A percentile compares a stretch with the other conserved stretches of the same genome.
phyloP scores from a whole-genome alignment of 2,329 filamentous ascomycete genomes.

The Sporothrix inflata region DNA sequence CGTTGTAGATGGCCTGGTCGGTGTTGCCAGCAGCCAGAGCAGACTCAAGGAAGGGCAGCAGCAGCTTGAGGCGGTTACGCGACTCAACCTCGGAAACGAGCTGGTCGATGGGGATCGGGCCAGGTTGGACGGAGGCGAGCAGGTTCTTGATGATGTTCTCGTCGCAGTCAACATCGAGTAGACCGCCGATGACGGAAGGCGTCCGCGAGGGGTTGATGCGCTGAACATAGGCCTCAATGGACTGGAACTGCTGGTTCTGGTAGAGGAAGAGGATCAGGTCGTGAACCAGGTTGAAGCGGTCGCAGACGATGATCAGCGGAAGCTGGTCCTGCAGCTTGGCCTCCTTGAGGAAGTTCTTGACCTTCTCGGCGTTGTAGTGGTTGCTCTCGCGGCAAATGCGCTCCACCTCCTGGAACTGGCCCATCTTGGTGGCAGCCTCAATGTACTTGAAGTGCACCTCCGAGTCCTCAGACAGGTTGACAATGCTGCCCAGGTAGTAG shows the following conservation, averaged over 20 bases:
- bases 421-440: constrained; percentile 91
- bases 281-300: constrained; percentile 99
- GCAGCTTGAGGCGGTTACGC: constrained; percentile 91
- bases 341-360: constrained; percentile 99
- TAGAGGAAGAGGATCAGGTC: constrained; percentile 96
- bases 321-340: constrained; percentile 89
- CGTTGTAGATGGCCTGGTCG: constrained; percentile 96
- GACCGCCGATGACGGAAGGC: constrained; percentile 87
- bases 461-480: constrained; percentile 92
- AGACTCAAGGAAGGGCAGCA: constrained; percentile 93
- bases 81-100: constrained; percentile 94
- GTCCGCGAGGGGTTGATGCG: constrained; percentile 90
- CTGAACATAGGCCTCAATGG: constrained; percentile 97
- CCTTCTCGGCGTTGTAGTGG: constrained; percentile 87
- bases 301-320: constrained; percentile 96
- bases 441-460: constrained; percentile 99
- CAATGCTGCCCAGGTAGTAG: constrained; percentile 97
- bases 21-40: constrained; percentile 88
- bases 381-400: constrained; percentile 95
- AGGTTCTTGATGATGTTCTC: constrained; percentile 95
- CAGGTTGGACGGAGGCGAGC: constrained; percentile 79
- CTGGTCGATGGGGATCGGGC: constrained; percentile 89
- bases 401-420: constrained; percentile 93
- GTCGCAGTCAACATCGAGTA: constrained; percentile 96
- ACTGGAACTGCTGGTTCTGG: constrained; percentile 99